phyloP scores from a whole-genome alignment of 1,139 yeast species.

The Blastobotrys persicus region DNA sequence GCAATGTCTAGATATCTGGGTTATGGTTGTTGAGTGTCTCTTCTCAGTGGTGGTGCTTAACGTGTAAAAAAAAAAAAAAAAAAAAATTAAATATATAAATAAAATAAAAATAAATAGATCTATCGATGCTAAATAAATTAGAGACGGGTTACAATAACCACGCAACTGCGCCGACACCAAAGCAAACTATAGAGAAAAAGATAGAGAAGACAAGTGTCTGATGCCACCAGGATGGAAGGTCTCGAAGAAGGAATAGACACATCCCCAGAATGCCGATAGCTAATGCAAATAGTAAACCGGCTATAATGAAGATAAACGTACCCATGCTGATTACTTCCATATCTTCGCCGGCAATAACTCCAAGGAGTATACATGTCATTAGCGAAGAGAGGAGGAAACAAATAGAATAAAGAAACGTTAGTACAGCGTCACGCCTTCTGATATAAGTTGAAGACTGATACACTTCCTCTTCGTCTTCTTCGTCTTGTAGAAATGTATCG shows the following conservation, averaged over 20 bases:
- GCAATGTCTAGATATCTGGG: too few relatives aligned
- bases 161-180: conserved; percentile 48
- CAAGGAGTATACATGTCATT: conserved; percentile 48
- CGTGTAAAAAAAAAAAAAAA: background rate
- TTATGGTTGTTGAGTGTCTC: too few relatives aligned
- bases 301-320: conserved; percentile 28
- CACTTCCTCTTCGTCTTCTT: conserved; percentile 24
- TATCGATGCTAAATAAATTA: background rate
- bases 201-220: conserved; percentile 40
- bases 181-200: conserved; percentile 43
- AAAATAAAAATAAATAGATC: background rate
- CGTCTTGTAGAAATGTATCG: conserved; percentile 29
- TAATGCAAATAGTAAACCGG: conserved; percentile 40
- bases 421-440: conserved; percentile 45
- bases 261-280: conserved; percentile 40
- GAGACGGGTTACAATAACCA: conserved; percentile 27
- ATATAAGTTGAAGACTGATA: conserved; percentile 8
- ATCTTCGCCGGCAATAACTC: conserved; percentile 44
- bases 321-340: conserved; percentile 28
- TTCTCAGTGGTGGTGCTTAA: too few relatives aligned
- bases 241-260: conserved; percentile 43
- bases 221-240: conserved; percentile 42
- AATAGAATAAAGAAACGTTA: conserved; percentile 47
- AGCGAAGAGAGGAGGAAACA: conserved; percentile 45
- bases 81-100: background rate